These are phyloP conservation scores for Debaryomyces hansenii DNA, from an alignment of 805 yeast genomes.

Conservation along the genomic window DNA sequence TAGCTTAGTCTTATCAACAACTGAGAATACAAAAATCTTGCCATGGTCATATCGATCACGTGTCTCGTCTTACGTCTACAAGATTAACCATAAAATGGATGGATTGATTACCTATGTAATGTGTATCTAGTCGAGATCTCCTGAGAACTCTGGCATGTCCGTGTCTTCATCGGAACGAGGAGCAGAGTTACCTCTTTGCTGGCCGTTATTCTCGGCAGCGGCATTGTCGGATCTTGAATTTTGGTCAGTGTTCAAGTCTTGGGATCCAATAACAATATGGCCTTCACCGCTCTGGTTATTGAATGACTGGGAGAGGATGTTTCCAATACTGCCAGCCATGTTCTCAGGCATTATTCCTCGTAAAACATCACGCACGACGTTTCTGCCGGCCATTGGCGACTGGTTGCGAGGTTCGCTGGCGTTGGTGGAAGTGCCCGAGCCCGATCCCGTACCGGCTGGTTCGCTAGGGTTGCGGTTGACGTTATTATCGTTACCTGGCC, in stretches of 20 bases:
- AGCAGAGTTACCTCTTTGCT: background rate
- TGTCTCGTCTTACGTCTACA: no score
- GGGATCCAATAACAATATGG: constrained; percentile 1
- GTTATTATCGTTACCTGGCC: background rate
- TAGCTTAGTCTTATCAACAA: no score
- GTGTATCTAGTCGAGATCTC: constrained; percentile 9
- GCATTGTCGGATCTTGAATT: background rate
- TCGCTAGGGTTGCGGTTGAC: background rate
- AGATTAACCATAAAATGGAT: no score
- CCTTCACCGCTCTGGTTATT: constrained; percentile 6
- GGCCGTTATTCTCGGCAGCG: background rate
- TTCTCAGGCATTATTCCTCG: constrained; percentile 15
- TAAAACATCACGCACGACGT: constrained; percentile 10
- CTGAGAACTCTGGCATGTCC: constrained; percentile 13
- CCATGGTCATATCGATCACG: no score
- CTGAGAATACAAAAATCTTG: no score
- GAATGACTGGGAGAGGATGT: constrained; percentile 8
- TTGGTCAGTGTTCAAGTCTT: background rate
- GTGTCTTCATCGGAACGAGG: constrained; percentile 6
- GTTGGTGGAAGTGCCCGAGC: no score
- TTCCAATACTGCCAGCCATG: constrained; percentile 9
- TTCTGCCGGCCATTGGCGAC: background rate
- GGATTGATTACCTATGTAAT: no score
- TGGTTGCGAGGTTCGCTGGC: background rate
- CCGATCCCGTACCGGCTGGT: background rate